Conservation (phyloP, 1,284 basidiomycete genomes). For the Pascua sp. region DNA sequence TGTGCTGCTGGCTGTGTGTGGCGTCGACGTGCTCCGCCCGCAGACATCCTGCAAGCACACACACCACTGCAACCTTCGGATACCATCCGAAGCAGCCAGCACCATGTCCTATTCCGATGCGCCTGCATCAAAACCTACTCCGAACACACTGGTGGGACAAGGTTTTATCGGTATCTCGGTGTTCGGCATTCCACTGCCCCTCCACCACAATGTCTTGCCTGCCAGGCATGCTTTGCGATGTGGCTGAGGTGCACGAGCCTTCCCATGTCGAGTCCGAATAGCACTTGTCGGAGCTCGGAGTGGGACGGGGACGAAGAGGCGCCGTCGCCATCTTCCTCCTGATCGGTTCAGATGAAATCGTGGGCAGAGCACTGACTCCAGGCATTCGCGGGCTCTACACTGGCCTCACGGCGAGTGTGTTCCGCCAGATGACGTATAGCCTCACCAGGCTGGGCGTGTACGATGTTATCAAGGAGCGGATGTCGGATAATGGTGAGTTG, state of each 20-base stretch:
- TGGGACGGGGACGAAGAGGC: background rate
- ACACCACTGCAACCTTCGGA: too few relatives aligned
- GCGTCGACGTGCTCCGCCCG: too few relatives aligned
- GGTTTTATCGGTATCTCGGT: too few relatives aligned
- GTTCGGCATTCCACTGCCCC: too few relatives aligned
- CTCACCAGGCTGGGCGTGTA: conserved; percentile 47
- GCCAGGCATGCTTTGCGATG: background rate
- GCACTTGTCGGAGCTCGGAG: background rate
- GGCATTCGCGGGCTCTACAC: conserved; percentile 48
- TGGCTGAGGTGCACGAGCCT: background rate
- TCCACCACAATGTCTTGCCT: too few relatives aligned
- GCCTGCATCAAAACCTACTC: too few relatives aligned
- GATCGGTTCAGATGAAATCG: too few relatives aligned
- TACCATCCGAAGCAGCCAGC: too few relatives aligned
- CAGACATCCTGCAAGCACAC: too few relatives aligned
- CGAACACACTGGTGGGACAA: too few relatives aligned
- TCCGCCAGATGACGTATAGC: conserved; percentile 49
- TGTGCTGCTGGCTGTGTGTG: background rate
- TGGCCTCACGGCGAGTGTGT: conserved; percentile 46
- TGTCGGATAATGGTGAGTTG: conserved; percentile 32
- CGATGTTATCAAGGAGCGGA: conserved; percentile 39
- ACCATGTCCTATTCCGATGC: too few relatives aligned
- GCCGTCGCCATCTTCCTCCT: background rate
- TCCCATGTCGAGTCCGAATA: background rate
- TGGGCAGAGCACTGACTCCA: conserved; percentile 6